Evolutionary conservation across 2,329 filamentous ascomycete species (phyloP), one percentile per base, ranked within the genome.

Genomic region (Penicillium vulpinum): DNA sequence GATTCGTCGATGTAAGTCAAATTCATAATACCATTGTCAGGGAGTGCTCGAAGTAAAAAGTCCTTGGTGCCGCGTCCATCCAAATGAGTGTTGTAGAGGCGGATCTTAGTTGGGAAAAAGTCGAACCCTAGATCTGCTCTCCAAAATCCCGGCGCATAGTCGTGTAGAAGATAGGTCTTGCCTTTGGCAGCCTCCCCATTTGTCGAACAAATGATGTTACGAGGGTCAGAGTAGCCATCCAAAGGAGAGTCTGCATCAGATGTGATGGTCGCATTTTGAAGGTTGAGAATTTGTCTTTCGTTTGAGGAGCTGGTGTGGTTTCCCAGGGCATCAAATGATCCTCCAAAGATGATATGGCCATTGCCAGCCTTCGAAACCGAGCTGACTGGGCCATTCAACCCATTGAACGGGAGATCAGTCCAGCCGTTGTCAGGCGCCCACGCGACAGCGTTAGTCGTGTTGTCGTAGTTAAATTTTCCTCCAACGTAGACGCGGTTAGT

Each of bases 11-110:
- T 87, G 67, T 94, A 97, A 36, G 92, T 96, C 69, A 99, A 83
- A 75, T 97, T 97, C 87, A 99, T 90, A 72, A 99, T 97, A 51
- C 94, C 94, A 61, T 90, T 88, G 68, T 93, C 85, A 5, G 93
- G 92, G 57, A 93, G 79, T 18, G 92, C 90, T 22, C 90, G 91
- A 70, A 91, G 95, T 56, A 92, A 86, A 78, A 91, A 99, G 0
- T 88, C 90, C 77, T 90, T 90, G 29, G 92, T 96, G 29, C 94
- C 92, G 62, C 92, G 87, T 50, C 90, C 91, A 66, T 94, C 86
- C 51, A 86, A 82, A 65, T 90, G 86, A 3, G 93, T 94, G 76
- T 99, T 99, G 80, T 89, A 91, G 24, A 99, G 79, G 52, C 91
- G 86, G 58, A 99, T 76, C 73, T 91, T 95, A 10, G 91, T 93